Conservation (phyloP, 192 early-diverging fungal species). For the Diversispora eburnea region DNA sequence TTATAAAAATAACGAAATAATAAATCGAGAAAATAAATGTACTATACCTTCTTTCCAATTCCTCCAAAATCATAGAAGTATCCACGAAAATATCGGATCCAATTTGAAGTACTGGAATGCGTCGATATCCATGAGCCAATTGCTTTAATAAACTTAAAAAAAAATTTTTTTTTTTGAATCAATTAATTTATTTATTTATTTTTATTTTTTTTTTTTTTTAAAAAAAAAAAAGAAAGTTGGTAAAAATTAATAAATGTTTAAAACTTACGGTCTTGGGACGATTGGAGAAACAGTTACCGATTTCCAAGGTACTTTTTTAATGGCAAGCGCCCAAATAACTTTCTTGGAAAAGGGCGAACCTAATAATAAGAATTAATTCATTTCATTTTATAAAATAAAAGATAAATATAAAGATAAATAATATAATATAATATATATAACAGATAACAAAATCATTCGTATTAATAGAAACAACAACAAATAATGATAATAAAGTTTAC, state of each 20-base stretch:
- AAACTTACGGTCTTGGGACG: conserved; percentile 33
- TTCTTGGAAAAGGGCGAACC: conserved; percentile 38
- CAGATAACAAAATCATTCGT: not conserved
- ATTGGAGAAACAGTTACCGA: conserved; percentile 30
- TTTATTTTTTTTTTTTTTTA: not conserved
- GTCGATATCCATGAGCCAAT: conserved; percentile 43
- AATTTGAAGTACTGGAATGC: conserved; percentile 48
- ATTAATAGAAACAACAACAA: not conserved
- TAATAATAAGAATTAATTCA: conserved; percentile 1
- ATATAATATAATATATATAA: no score
- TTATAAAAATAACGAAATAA: not conserved
- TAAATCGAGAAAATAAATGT: not conserved
- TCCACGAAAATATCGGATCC: conserved; percentile 46
- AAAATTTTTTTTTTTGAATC: not conserved
- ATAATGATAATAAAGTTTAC: not conserved
- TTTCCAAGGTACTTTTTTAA: conserved; percentile 40
- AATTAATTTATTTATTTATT: no score
- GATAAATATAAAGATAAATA: not conserved
- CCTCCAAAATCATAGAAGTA: conserved; percentile 36
- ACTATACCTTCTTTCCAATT: conserved; percentile 37
- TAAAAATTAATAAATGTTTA: not conserved
- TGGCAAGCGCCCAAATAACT: conserved; percentile 31
- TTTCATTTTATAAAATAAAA: not conserved
- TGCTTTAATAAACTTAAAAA: conserved; percentile 31
- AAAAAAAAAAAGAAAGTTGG: not conserved